Base-by-base conservation (phyloP, 768 basidiomycete species). In the Lentinus tigrinus region DNA sequence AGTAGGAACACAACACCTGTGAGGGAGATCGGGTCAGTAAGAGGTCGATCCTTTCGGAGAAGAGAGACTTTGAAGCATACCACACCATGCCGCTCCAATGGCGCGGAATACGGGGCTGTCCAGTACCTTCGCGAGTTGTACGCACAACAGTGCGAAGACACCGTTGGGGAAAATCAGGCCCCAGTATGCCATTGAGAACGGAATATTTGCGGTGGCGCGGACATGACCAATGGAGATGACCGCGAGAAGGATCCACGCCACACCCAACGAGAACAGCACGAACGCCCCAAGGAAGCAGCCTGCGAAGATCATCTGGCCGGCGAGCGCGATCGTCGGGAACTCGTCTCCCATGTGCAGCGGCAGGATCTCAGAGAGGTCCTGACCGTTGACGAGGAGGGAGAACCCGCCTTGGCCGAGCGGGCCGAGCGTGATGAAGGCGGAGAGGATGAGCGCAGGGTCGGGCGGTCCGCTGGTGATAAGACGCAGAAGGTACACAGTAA, bases 121-220 rank as follows among this genome's bases (percentile, higher is more conserved):
- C n/a, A 85, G 69, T 17, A 81, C 76, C 24, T 52, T 66, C 1
- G 78, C 81, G 3, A 86, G 69, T 61, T 82, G 75, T 16, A 83
- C 75, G 0, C 78, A 78, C 24, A 81, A 72, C 14, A 83, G 59
- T 10, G 79, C 75, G 63, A 78, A 83, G 4, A 81, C 81, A 5
- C 75, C 83, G 66, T 78, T 81, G 23, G 83, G 83, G 73, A 84
- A 85, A 60, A 84, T 72, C 17, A 78, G 71, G 4, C 81, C 83
- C 82, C 83, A 84, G 64, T 79, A 82, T 0, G 74, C 73, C 56
- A 84, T 61, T 7, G 75, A 70, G 60, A 84, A 83, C 0, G 73
- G 72, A 5, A 82, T 56, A n/a, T 65, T 62, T n/a, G 73, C 63
- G 52, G 42, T 42, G 14, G 40, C 46, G 23, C 69, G 60, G 53